Evolutionary conservation across 2,329 filamentous ascomycete genomes (phyloP), one percentile per base, ranked within the genome.

Genomic region (Epichloe festucae): DNA sequence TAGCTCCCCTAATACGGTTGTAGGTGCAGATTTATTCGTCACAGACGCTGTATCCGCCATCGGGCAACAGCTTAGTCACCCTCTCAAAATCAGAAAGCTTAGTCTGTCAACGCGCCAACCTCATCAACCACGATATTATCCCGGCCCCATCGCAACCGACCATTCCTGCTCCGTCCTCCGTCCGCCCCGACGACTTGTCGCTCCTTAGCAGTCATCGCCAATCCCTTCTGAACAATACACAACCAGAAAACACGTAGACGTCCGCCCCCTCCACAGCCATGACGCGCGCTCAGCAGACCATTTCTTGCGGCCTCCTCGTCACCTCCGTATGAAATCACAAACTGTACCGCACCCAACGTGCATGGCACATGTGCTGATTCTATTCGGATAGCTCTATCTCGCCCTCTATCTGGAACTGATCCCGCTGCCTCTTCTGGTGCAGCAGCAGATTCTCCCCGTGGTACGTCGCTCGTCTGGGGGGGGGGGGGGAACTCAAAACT

Each of bases 231-330:
- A 31, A 10, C 27, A 31, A 31, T 10, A 31, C 27, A 31, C 27
- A 10, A 31, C 27, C 27, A 1, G 27, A 10, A 2, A 7, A 27
- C 23, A 27, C 23, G 6, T 7, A 27, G 23, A 27, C 23, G 23
- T 27, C 2, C 2, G 23, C 23, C 23, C 23, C 23, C 23, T 8
- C n/a, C 10, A 53, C 60, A 71, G 83, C 58, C 57, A 97, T 97
- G 93, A 95, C 93, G 59, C 89, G 90, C 71, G 93, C 93, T 21
- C 84, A 88, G 68, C 90, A 97, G 71, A 91, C 88, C 58, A 84
- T 96, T 66, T 95, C 89, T 55, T 77, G 95, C 63, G 84, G 82
- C 63, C 82, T 96, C 63, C 78, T 96, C 60, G 79, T 93, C 70
- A 88, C 87, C 62, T 95, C 90, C 39, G 90, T 96, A 84, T 61